Evolutionary conservation across 306 rosid species (phyloP).

Genomic region (Casuarina glauca): DNA sequence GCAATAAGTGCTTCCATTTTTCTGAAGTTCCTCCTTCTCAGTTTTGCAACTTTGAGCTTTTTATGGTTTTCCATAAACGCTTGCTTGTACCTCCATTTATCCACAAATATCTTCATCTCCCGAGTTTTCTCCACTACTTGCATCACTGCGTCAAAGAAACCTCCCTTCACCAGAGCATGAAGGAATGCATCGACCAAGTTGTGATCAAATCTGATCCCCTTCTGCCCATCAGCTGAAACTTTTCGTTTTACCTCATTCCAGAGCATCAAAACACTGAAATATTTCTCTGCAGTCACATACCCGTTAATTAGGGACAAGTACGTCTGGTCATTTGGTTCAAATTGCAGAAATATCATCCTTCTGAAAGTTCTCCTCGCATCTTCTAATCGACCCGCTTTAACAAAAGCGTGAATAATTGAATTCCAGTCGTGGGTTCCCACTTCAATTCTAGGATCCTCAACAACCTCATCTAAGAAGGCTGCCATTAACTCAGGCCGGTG

Average conservation of each 20-base stretch:
- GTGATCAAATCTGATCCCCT: slow-evolving; percentile 64
- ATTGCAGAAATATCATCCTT: slow-evolving; percentile 86
- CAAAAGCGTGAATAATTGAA: slow-evolving; percentile 89
- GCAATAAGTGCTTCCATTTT: slow-evolving; percentile 89
- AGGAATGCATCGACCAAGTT: slow-evolving; percentile 85
- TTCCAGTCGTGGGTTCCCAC: slow-evolving; percentile 96
- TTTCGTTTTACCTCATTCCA: slow-evolving; percentile 91
- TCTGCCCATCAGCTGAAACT: slow-evolving; percentile 54
- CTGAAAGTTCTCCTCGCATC: slow-evolving; percentile 94
- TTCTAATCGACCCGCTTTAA: slow-evolving; percentile 86
- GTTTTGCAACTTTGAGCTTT: slow-evolving; percentile 73
- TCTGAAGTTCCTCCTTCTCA: slow-evolving; percentile 67
- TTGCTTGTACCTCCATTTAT: slow-evolving; percentile 97
- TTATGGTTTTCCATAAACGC: slow-evolving; percentile 96
- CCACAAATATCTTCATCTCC: slow-evolving; percentile 88
- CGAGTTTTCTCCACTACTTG: slow-evolving; percentile 87
- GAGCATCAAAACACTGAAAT: slow-evolving; percentile 77
- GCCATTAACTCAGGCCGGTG: slow-evolving; percentile 96
- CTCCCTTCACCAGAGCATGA: slow-evolving; percentile 91
- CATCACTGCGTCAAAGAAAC: slow-evolving; percentile 94
- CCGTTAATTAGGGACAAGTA: slow-evolving; percentile 83
- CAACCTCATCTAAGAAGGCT: slow-evolving; percentile 92
- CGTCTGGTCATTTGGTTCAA: slow-evolving; percentile 85
- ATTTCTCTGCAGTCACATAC: slow-evolving; percentile 72
- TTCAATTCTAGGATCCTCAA: slow-evolving; percentile 83